Evolutionary conservation across 129 eudicot genomes (phyloP).

Genomic region (Lactuca sativa): DNA sequence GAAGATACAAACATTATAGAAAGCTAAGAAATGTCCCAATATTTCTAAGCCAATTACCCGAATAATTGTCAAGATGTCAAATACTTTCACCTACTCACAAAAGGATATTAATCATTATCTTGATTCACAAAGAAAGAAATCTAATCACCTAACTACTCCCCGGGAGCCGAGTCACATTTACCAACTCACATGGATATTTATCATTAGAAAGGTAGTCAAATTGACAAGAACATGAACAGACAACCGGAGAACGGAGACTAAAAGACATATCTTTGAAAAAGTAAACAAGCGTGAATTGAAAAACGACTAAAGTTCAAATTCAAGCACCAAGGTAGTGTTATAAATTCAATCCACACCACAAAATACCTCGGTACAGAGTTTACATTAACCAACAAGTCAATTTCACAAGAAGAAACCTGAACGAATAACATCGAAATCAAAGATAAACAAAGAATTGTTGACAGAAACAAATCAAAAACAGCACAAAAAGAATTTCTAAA

Average conservation of each 20-base stretch:
- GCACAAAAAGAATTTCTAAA: not conserved
- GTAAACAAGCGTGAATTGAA: not conserved
- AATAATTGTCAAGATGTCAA: not conserved
- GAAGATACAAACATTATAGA: not conserved
- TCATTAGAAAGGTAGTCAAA: not conserved
- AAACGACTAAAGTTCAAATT: not conserved
- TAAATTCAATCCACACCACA: slow-evolving; percentile 6
- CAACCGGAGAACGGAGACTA: not conserved
- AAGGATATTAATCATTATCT: no score
- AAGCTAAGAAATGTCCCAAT: not conserved
- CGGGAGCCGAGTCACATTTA: not conserved
- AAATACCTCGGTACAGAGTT: not conserved
- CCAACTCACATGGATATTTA: not conserved
- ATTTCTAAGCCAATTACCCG: not conserved
- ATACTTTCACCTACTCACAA: not conserved
- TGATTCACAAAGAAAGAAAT: not conserved
- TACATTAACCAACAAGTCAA: not conserved
- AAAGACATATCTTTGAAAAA: not conserved
- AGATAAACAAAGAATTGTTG: not conserved
- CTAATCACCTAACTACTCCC: not conserved
- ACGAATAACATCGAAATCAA: not conserved
- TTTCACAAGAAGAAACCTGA: not conserved
- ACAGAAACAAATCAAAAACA: slow-evolving; percentile 5
- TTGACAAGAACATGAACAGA: not conserved
- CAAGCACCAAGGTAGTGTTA: not conserved